phyloP scores from a whole-genome alignment of 2,329 filamentous ascomycete species.

The Colletotrichum caudatum region DNA sequence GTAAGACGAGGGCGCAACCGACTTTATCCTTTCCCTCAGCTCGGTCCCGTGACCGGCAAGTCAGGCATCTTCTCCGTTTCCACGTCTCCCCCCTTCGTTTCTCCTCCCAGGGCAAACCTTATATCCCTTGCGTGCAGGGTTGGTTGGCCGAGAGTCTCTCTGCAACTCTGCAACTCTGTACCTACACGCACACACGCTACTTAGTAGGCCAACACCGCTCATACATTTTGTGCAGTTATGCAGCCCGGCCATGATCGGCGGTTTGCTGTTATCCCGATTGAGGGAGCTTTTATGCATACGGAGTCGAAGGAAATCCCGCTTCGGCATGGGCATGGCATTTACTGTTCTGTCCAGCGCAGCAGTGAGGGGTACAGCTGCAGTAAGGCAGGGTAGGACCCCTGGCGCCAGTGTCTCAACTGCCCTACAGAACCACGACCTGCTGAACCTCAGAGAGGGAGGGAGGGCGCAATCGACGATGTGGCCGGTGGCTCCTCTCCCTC shows the following conservation, averaged over 20 bases:
- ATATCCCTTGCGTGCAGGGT: constrained; percentile 35
- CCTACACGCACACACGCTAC: too few relatives aligned
- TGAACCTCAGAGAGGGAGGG: constrained; percentile 3
- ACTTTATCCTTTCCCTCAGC: constrained; percentile 25
- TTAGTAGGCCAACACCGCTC: neutral
- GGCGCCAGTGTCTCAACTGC: constrained; percentile 34
- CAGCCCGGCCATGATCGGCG: constrained; percentile 24
- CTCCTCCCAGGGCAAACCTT: constrained; percentile 33
- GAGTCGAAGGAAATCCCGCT: constrained; percentile 16
- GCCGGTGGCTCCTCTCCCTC: neutral
- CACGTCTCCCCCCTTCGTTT: constrained; percentile 27
- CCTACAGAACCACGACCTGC: constrained; percentile 26
- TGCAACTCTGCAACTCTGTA: neutral
- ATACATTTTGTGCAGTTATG: constrained; percentile 33
- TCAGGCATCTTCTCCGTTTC: constrained; percentile 27
- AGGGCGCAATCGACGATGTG: constrained; percentile 35
- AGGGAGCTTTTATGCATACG: constrained; percentile 34
- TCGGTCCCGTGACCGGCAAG: constrained; percentile 26
- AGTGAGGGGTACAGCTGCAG: constrained; percentile 36
- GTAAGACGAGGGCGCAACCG: constrained; percentile 33
- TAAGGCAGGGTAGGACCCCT: constrained; percentile 32
- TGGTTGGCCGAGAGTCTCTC: constrained; percentile 7
- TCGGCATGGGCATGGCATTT: constrained; percentile 19
- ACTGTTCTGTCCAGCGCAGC: constrained; percentile 20
- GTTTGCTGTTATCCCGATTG: constrained; percentile 3